Evolutionary conservation across 129 eudicot species (phyloP).

Genomic region (Glebionis coronaria): DNA sequence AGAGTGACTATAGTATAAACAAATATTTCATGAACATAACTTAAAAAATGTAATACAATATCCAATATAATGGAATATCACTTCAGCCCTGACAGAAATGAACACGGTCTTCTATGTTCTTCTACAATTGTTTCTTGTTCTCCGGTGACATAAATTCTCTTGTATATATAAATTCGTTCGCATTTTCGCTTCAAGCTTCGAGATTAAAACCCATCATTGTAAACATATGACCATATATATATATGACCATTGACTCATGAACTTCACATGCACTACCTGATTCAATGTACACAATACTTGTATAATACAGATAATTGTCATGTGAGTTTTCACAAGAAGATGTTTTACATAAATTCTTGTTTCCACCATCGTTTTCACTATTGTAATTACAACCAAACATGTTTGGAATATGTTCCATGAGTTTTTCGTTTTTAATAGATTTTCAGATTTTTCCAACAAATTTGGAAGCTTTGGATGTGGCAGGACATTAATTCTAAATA

Average conservation of each 20-base stretch:
- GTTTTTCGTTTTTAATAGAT: conserved; percentile 16
- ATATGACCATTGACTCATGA: conserved; percentile 28
- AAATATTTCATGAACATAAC: too few species aligned
- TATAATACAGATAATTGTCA: conserved; percentile 55
- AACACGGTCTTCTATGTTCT: too few species aligned
- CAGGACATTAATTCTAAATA: conserved; percentile 32
- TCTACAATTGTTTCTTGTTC: too few species aligned
- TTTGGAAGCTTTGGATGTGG: conserved; percentile 25
- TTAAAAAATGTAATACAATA: too few species aligned
- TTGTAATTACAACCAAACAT: neutral
- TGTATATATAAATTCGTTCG: too few species aligned
- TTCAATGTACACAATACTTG: conserved; percentile 42
- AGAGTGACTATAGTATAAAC: too few species aligned
- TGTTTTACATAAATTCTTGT: conserved; percentile 34
- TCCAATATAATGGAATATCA: too few species aligned
- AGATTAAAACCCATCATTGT: too few species aligned
- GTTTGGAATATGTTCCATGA: neutral
- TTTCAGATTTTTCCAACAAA: conserved; percentile 40
- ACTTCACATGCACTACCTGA: conserved; percentile 37
- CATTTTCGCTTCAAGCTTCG: too few species aligned
- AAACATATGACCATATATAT: too few species aligned
- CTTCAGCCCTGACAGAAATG: too few species aligned
- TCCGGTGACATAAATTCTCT: too few species aligned
- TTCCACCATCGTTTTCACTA: neutral
- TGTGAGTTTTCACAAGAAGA: conserved; percentile 40